Evolutionary conservation across 2,329 filamentous ascomycete species (phyloP), one percentile per base, ranked within the genome.

Genomic region (Colletotrichum eleusines): DNA sequence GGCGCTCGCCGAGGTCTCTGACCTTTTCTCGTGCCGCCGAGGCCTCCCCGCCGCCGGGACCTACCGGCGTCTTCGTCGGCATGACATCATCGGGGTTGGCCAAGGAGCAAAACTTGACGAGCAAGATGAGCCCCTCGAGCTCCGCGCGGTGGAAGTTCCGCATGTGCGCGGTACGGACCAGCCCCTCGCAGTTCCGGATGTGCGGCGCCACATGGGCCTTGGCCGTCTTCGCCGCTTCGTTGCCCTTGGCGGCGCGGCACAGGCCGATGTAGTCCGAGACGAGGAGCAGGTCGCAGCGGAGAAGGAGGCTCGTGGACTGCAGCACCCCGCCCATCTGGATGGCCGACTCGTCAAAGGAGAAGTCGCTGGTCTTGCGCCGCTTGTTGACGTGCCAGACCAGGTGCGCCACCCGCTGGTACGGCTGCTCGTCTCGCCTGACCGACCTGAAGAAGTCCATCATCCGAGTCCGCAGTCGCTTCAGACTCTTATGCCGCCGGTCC

Each of bases 81-180:
- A 40, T 14, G 5, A n/a, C 18, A 7, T 46, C 28, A 20, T 51
- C 38, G 11, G 28, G 71, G 5, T 77, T 76, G 44, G 85, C 82
- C 3, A 89, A 76, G 1, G 81, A 82, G 51, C 81, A 83, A 40
- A 87, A 83, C 7, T 85, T 82, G 0, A 84, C 85, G 33, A 81
- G 82, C 72, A 85, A 86, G 31, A 90, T 78, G 53, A 85, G 80
- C 0, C 82, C 86, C 74, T 90, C 86, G 0, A 83, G 80, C 69
- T 86, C 77, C n/a, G 86, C 82, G 4, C 82, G 78, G 1, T 81
- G 76, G 38, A 83, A 79, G 6, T 76, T 78, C 0, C 80, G 76
- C 1, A 48, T 62, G 1, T 54, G 63, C 0, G 87, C 85, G 0
- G 76, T 74, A 0, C 80, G 44, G n/a, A 84, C 80, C 12, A 89